Evolutionary conservation across 2,329 filamentous ascomycete species (phyloP).

Genomic region (Exophiala sideris): DNA sequence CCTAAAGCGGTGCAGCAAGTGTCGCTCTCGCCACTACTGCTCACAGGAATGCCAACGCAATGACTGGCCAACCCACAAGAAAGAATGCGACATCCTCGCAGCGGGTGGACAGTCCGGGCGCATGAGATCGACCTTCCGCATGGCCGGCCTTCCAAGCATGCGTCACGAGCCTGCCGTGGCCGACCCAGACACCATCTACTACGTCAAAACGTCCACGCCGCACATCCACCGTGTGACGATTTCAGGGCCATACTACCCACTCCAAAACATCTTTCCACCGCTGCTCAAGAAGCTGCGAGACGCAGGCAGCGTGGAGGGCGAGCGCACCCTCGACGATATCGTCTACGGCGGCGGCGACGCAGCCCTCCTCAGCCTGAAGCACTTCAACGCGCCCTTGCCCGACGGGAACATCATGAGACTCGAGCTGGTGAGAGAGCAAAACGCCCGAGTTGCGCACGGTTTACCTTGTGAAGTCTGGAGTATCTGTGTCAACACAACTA

Average conservation of each 20-base stretch:
- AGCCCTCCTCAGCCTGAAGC: not conserved
- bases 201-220: slow-evolving; percentile 6
- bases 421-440: slow-evolving; percentile 4
- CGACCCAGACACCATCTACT: slow-evolving; percentile 12
- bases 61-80: slow-evolving; percentile 7
- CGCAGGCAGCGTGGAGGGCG: not conserved
- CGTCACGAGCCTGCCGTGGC: not conserved
- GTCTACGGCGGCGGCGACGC: not conserved
- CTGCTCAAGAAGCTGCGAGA: not conserved
- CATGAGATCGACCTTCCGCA: not conserved
- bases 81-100: slow-evolving; percentile 7
- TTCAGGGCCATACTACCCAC: slow-evolving; percentile 12
- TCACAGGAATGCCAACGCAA: slow-evolving; percentile 5
- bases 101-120: not conserved
- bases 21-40: slow-evolving; percentile 4
- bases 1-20: slow-evolving; percentile 5
- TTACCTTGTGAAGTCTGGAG: slow-evolving; percentile 6
- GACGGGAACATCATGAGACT: slow-evolving; percentile 10
- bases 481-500: not conserved
- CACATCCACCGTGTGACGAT: slow-evolving; percentile 10
- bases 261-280: not conserved
- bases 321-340: not conserved
- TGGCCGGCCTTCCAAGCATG: not conserved
- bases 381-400: slow-evolving; percentile 8
- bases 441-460: not conserved